These are phyloP conservation scores for Solidago caesia DNA, from an alignment of 129 eudicot genomes.

Conservation along the genomic window DNA sequence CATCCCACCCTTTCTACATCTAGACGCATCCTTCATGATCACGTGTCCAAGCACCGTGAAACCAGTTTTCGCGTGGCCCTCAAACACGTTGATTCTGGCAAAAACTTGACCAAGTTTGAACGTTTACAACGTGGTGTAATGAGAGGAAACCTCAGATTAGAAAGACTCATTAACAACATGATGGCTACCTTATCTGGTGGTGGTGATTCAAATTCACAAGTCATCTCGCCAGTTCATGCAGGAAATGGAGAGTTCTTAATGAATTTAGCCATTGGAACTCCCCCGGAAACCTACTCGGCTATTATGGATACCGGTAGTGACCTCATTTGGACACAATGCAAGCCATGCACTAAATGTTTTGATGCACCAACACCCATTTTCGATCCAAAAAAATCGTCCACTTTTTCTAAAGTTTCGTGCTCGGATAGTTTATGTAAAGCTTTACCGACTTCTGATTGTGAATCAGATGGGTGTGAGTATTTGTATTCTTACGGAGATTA, in stretches of 20 bases:
- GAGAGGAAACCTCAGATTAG: conserved; percentile 52
- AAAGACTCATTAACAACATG: conserved; percentile 40
- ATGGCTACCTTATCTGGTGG: conserved; percentile 32
- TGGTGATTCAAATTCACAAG: conserved; percentile 22
- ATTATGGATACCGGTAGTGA: conserved; percentile 92
- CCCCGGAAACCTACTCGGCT: conserved; percentile 51
- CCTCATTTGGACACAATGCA: conserved; percentile 85
- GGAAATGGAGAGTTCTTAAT: conserved; percentile 88
- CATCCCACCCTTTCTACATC: conserved; percentile 51
- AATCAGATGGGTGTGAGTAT: conserved; percentile 53
- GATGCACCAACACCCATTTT: conserved; percentile 67
- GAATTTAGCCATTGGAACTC: conserved; percentile 75
- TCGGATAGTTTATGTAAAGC: conserved; percentile 52
- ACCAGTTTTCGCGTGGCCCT: conserved; percentile 46
- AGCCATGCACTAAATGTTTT: conserved; percentile 73
- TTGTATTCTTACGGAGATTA: conserved; percentile 72
- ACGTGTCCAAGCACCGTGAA: conserved; percentile 1
- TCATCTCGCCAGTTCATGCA: conserved; percentile 48
- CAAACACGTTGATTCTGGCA: conserved; percentile 68
- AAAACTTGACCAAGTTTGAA: conserved; percentile 68
- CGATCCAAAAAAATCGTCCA: conserved; percentile 63
- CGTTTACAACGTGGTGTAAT: conserved; percentile 62
- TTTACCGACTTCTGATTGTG: conserved; percentile 46
- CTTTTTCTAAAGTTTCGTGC: conserved; percentile 54
- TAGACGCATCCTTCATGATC: conserved; percentile 35